Evolutionary conservation across 495 filamentous ascomycete species (phyloP), one percentile per base, ranked within the genome.

Genomic region (Aspergillus egyptiacus): DNA sequence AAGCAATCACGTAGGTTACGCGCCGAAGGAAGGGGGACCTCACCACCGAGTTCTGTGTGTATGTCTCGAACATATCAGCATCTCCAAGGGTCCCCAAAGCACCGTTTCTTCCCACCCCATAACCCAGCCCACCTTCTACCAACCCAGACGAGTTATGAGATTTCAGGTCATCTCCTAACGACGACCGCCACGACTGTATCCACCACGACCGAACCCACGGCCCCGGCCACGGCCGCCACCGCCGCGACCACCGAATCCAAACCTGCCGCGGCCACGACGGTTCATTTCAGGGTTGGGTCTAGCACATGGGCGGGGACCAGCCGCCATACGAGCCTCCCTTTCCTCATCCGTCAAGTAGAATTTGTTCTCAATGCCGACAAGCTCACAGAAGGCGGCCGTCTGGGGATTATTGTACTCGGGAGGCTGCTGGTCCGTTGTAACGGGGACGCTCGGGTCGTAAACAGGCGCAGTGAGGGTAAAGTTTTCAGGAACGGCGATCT

Each of bases 371-470:
- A 96, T 86, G 3, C 80, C 80, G 1, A 96, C 37, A 47, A 96
- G 61, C 43, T 80, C 71, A 61, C 93, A 96, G 64, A 93, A 97
- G 14, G 65, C 59, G 6, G 65, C 65, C 7, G 88, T 96, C 66
- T 96, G 91, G 4, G 82, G 80, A 60, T 90, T 96, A 10, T 72
- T 85, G 61, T 89, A 94, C 66, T 94, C 89, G 0, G 63, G 59
- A 2, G 90, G 88, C 59, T 78, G 74, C 8, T 74, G 62, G 0
- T 47, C 47, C 6, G 67, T 65, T 40, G 61, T 51, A 41, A 75
- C 56, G 0, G 65, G 56, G 0, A 71, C 62, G 0, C 34, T 64
- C 0, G 70, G 61, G 32, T 80, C 72, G 51, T 88, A 86, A 3
- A 76, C 66, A 5, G 87, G 87, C 2, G 93, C 91, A 0, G 85